Evolutionary conservation across 192 early-diverging fungal genomes (phyloP).

Genomic region (Podila horticola): DNA sequence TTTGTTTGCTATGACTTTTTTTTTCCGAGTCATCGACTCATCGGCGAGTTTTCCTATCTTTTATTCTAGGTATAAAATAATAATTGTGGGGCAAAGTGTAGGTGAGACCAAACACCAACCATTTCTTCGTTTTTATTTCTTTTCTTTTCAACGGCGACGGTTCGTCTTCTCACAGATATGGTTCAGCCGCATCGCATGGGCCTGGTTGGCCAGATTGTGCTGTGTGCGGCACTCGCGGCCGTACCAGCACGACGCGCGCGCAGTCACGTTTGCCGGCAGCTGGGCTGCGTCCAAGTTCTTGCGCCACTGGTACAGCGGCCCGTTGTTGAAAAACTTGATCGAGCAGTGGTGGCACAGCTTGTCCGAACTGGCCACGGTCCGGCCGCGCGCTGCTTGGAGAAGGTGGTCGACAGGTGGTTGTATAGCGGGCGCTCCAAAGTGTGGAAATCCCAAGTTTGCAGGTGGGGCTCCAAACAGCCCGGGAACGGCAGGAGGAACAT

Average conservation of each 20-base stretch:
- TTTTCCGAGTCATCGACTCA: too few relatives aligned
- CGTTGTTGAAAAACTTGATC: constrained; percentile 19
- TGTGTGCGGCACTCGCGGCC: constrained; percentile 45
- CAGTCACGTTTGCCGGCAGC: constrained; percentile 6
- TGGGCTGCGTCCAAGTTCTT: constrained; percentile 3
- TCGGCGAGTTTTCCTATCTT: too few relatives aligned
- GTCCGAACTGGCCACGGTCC: constrained; percentile 6
- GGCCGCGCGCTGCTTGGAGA: not conserved
- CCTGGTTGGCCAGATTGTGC: constrained; percentile 1
- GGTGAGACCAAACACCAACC: too few relatives aligned
- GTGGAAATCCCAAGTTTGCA: too few relatives aligned
- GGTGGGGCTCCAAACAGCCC: too few relatives aligned
- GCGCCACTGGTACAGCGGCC: constrained; percentile 45
- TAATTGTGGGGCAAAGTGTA: too few relatives aligned
- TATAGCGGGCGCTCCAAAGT: not conserved
- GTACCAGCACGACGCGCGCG: constrained; percentile 29
- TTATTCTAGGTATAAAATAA: too few relatives aligned
- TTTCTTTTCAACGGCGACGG: not conserved
- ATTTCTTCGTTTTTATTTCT: too few relatives aligned
- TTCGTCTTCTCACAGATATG: constrained; percentile 42
- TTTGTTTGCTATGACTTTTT: too few relatives aligned
- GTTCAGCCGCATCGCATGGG: constrained; percentile 29
- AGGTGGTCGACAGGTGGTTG: not conserved
- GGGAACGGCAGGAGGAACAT: too few relatives aligned
- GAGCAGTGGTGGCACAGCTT: constrained; percentile 19